Conservation (phyloP, 176 grass and related monocot species). For the Carex kokanica region DNA sequence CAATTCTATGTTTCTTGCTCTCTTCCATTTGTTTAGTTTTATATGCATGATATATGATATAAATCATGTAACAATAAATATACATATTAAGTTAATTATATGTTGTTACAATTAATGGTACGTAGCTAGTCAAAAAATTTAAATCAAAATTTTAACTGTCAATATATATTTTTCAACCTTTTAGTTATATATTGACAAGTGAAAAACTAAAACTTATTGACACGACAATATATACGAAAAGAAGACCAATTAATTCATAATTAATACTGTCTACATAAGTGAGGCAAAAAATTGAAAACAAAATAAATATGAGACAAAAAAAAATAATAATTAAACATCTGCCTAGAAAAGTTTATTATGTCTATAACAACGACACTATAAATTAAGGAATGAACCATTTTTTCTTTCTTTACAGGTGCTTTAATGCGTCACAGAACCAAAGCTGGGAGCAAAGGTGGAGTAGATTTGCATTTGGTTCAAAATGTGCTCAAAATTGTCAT, state of each 20-base stretch:
- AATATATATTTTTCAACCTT: neutral
- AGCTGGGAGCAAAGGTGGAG: constrained; percentile 28
- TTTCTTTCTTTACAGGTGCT: constrained; percentile 8
- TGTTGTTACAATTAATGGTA: neutral
- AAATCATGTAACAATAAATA: neutral
- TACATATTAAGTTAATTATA: neutral
- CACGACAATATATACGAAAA: neutral
- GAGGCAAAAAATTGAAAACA: constrained; percentile 3
- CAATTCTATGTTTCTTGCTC: too few relatives aligned
- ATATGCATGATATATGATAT: neutral
- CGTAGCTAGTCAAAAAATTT: neutral
- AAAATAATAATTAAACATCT: constrained; percentile 13
- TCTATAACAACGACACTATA: neutral
- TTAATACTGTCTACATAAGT: constrained; percentile 4
- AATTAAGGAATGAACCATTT: neutral
- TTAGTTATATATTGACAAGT: neutral
- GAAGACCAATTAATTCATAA: neutral
- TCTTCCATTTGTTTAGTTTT: neutral
- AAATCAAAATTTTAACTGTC: neutral
- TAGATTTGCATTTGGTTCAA: constrained; percentile 87
- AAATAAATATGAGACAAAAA: neutral
- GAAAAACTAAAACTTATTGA: neutral
- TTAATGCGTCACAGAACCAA: constrained; percentile 14
- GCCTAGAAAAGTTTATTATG: constrained; percentile 13
- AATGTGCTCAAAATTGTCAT: constrained; percentile 89